phyloP scores from a whole-genome alignment of 2,329 filamentous ascomycete genomes.

The Lizonia empirigonia region DNA sequence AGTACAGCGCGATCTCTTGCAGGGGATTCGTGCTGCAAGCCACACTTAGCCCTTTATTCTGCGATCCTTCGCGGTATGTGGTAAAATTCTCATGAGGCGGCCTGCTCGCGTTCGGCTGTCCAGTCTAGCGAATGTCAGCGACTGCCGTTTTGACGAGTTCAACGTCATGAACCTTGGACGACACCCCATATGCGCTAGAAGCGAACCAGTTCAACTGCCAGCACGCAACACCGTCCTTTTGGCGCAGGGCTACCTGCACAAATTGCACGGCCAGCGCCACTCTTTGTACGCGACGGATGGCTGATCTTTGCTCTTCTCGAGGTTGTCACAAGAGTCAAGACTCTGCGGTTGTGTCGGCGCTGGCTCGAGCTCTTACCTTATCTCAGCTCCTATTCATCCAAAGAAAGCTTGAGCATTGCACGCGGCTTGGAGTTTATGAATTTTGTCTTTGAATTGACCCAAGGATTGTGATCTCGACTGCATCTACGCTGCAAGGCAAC shows the following conservation, averaged over 20 bases:
- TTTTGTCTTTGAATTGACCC: background rate
- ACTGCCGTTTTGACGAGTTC: background rate
- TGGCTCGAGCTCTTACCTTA: slow-evolving; percentile 16
- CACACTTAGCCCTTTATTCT: background rate
- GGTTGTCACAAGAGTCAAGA: slow-evolving; percentile 5
- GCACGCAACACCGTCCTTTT: background rate
- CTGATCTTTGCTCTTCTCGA: slow-evolving; percentile 11
- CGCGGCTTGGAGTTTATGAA: slow-evolving; percentile 3
- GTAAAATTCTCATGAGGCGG: slow-evolving; percentile 1
- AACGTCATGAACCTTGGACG: slow-evolving; percentile 17
- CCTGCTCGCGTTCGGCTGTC: slow-evolving; percentile 12
- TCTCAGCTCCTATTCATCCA: slow-evolving; percentile 9
- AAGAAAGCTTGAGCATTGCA: slow-evolving; percentile 6
- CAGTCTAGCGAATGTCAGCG: slow-evolving; percentile 5
- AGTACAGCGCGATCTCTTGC: slow-evolving; percentile 5
- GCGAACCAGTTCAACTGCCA: slow-evolving; percentile 8
- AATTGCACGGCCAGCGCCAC: background rate
- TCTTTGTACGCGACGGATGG: slow-evolving; percentile 10
- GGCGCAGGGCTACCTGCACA: slow-evolving; percentile 5
- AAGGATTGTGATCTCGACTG: background rate
- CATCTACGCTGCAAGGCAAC: background rate
- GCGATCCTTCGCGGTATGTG: background rate
- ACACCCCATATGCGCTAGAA: slow-evolving; percentile 9
- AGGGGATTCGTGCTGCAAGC: slow-evolving; percentile 3
- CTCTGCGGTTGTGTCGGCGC: slow-evolving; percentile 2